Percentiles rank a stretch among this genome's conserved stretches.
Conservation (phyloP, 805 yeast species). For the Kockiozyma suomiensis region DNA sequence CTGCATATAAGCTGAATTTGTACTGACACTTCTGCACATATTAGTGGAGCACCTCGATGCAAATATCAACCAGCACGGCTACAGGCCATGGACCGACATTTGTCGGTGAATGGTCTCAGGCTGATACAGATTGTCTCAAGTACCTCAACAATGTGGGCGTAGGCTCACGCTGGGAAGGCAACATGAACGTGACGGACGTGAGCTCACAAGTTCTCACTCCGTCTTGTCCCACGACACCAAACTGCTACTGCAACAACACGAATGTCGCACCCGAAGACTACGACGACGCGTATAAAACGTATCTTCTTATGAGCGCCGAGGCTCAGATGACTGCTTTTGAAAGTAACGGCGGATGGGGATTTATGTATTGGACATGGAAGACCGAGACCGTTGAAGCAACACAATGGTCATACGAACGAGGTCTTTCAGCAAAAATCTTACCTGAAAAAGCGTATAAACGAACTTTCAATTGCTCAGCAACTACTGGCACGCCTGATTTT, state of each 20-base stretch:
- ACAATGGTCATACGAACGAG: constrained; percentile 43
- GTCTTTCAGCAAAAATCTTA: constrained; percentile 38
- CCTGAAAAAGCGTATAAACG: constrained; percentile 40
- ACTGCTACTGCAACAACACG: constrained; percentile 52
- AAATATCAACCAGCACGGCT: constrained; percentile 57
- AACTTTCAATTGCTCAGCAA: constrained; percentile 36
- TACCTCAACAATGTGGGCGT: constrained; percentile 82
- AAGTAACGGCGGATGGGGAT: constrained; percentile 69
- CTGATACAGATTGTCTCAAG: constrained; percentile 80
- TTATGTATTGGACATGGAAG: constrained; percentile 85
- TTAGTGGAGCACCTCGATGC: constrained; percentile 55
- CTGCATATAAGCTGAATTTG: neutral
- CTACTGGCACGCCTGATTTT: constrained; percentile 36
- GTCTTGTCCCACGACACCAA: constrained; percentile 47
- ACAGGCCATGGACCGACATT: constrained; percentile 65
- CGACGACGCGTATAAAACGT: constrained; percentile 55
- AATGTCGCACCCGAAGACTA: constrained; percentile 53
- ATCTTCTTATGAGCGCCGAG: constrained; percentile 68
- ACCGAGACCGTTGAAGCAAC: constrained; percentile 53
- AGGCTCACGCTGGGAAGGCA: constrained; percentile 77
- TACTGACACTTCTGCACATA: neutral
- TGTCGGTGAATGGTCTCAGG: constrained; percentile 84
- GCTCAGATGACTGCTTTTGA: constrained; percentile 81
- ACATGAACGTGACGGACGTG: constrained; percentile 44
- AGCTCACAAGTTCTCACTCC: constrained; percentile 34